phyloP scores from a whole-genome alignment of 2,329 filamentous ascomycete species.

The Aspergillus uvarum region DNA sequence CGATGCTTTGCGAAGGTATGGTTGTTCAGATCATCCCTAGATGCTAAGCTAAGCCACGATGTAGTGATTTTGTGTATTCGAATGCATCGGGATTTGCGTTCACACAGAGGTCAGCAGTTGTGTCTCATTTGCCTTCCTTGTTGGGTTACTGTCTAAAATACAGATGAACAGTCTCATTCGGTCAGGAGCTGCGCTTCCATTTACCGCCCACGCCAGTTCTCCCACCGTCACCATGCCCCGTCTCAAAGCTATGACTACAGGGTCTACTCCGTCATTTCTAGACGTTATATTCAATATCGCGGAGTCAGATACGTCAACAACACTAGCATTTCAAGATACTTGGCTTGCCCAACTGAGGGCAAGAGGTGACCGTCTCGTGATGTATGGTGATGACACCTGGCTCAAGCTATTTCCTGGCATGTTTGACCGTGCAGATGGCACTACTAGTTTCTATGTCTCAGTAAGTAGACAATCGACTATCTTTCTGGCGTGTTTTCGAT shows the following conservation, averaged over 20 bases:
- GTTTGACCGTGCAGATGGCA: constrained; percentile 86
- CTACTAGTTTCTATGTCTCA: constrained; percentile 96
- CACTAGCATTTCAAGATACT: constrained; percentile 83
- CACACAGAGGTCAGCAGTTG: constrained; percentile 69
- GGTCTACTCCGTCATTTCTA: constrained; percentile 95
- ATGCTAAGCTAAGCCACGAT: constrained; percentile 12
- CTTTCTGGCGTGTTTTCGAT: not conserved
- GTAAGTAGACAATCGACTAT: constrained; percentile 54
- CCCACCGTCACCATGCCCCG: constrained; percentile 98
- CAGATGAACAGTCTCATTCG: constrained; percentile 67
- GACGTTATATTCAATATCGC: constrained; percentile 96
- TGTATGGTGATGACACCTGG: constrained; percentile 99
- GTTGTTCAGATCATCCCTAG: not conserved
- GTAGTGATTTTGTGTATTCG: constrained; percentile 88
- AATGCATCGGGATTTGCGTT: constrained; percentile 77
- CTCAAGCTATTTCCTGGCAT: constrained; percentile 89
- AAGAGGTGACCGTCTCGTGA: constrained; percentile 74
- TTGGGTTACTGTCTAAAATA: constrained; percentile 9
- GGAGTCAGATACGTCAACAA: constrained; percentile 88
- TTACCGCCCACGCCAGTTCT: constrained; percentile 92
- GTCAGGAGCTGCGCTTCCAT: constrained; percentile 80
- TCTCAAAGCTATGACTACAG: constrained; percentile 94
- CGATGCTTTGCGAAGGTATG: constrained; percentile 83
- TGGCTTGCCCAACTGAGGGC: constrained; percentile 93
- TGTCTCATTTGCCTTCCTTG: not conserved